A percentile compares a stretch with the other conserved stretches of the same genome.
Evolutionary conservation across 208 protist species (phyloP).

Genomic region (Acanthamoeba sp.): DNA sequence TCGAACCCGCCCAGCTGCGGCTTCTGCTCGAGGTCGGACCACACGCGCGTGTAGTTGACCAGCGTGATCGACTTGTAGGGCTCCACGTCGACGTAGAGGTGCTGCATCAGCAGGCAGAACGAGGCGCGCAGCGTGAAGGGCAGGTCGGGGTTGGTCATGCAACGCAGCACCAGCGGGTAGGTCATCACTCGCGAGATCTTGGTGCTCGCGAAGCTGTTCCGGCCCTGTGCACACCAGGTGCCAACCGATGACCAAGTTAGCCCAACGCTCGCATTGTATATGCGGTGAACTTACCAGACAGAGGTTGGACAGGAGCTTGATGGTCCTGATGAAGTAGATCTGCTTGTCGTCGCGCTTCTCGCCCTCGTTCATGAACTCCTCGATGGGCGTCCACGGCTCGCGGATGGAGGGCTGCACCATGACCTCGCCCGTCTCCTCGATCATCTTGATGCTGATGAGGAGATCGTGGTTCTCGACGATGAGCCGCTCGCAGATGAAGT

Average conservation of each 20-base stretch:
- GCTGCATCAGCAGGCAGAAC: constrained; percentile 43
- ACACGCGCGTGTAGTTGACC: constrained; percentile 71
- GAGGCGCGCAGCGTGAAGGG: constrained; percentile 46
- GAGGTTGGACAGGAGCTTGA: constrained; percentile 65
- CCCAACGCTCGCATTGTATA: not conserved
- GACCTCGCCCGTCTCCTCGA: constrained; percentile 43
- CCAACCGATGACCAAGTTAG: not conserved
- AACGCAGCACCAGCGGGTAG: constrained; percentile 46
- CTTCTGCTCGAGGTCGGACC: constrained; percentile 27
- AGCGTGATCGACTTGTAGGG: constrained; percentile 12
- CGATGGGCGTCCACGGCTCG: constrained; percentile 41
- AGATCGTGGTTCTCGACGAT: constrained; percentile 68
- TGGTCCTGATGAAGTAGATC: constrained; percentile 60
- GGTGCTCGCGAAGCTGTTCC: constrained; percentile 28
- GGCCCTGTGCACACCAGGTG: constrained; percentile 1
- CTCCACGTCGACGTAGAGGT: constrained; percentile 68
- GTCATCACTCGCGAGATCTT: constrained; percentile 48
- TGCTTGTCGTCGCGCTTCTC: constrained; percentile 63
- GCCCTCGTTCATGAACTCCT: constrained; percentile 67
- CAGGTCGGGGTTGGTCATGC: constrained; percentile 44
- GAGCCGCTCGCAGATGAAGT: constrained; percentile 68
- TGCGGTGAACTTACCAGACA: constrained; percentile 15
- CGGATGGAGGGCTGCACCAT: constrained; percentile 21
- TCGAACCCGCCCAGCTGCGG: not conserved
- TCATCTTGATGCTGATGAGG: constrained; percentile 60